These are phyloP conservation scores for Cardiospermum halicacabum DNA, from an alignment of 345 rosid species.

Conservation along the genomic window DNA sequence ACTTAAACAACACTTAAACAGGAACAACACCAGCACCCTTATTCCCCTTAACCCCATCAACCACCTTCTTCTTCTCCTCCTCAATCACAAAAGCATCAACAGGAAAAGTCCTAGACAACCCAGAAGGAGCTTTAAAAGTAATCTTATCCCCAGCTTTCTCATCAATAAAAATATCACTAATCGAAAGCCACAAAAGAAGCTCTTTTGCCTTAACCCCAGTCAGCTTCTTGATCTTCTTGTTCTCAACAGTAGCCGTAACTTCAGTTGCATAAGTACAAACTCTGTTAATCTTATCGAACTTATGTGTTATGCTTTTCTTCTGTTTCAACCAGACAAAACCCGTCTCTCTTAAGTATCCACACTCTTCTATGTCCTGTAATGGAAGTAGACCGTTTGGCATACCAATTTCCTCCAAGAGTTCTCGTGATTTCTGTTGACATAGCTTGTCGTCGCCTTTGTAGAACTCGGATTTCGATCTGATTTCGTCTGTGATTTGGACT, in stretches of 20 bases:
- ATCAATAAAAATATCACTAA: slow-evolving; percentile 55
- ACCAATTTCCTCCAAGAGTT: slow-evolving; percentile 50
- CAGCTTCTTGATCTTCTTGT: slow-evolving; percentile 76
- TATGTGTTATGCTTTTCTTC: slow-evolving; percentile 67
- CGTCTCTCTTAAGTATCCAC: slow-evolving; percentile 71
- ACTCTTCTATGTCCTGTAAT: slow-evolving; percentile 63
- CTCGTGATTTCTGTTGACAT: slow-evolving; percentile 56
- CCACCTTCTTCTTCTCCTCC: slow-evolving; percentile 33
- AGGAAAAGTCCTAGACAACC: slow-evolving; percentile 65
- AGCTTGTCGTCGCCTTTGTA: slow-evolving; percentile 73
- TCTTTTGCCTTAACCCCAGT: slow-evolving; percentile 96
- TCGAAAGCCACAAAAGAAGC: slow-evolving; percentile 65
- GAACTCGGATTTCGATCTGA: slow-evolving; percentile 67
- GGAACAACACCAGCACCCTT: slow-evolving; percentile 27
- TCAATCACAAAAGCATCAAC: slow-evolving; percentile 60
- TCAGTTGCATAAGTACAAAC: slow-evolving; percentile 55
- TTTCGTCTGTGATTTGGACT: slow-evolving; percentile 49
- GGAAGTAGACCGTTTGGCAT: slow-evolving; percentile 85
- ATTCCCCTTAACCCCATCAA: slow-evolving; percentile 25
- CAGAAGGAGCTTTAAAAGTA: slow-evolving; percentile 73
- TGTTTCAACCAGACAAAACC: slow-evolving; percentile 96
- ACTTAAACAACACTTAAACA: no score
- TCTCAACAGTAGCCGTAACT: slow-evolving; percentile 63
- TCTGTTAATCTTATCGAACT: slow-evolving; percentile 69
- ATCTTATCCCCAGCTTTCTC: slow-evolving; percentile 54